Conservation (phyloP, 257 asterid genomes). For the Schizonepeta tenuifolia region DNA sequence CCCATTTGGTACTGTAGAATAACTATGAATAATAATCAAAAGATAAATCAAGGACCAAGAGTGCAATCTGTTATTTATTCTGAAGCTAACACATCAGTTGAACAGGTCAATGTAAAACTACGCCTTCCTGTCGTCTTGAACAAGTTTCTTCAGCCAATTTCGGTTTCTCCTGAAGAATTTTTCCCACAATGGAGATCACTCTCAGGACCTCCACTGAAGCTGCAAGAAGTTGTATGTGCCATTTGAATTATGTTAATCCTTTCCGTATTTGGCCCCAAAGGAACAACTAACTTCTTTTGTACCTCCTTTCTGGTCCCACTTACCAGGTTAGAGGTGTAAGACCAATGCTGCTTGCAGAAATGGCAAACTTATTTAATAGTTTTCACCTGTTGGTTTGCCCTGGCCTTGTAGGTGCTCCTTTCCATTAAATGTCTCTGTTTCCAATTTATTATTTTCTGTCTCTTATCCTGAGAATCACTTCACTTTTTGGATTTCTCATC, state of each 20-base stretch:
- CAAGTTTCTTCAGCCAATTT: conserved; percentile 82
- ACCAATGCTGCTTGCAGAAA: conserved; percentile 79
- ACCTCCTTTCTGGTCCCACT: conserved; percentile 35
- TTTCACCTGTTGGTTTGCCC: conserved; percentile 70
- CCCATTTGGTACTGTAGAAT: conserved; percentile 57
- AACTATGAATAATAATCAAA: conserved; percentile 21
- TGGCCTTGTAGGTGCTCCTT: conserved; percentile 70
- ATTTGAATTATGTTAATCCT: conserved; percentile 12
- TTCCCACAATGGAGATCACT: conserved; percentile 97
- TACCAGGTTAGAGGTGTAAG: conserved; percentile 90
- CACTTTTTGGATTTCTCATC: conserved; percentile 30
- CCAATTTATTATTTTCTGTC: conserved; percentile 20
- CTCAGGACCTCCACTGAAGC: conserved; percentile 93
- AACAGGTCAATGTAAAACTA: conserved; percentile 86
- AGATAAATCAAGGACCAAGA: conserved; percentile 16
- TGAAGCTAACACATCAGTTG: conserved; percentile 37
- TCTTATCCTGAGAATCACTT: conserved; percentile 16
- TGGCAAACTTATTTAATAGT: conserved; percentile 75
- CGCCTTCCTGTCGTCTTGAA: conserved; percentile 88
- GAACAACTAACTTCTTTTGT: conserved; percentile 19
- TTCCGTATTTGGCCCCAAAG: neutral
- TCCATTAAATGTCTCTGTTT: conserved; percentile 20
- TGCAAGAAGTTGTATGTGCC: conserved; percentile 91
- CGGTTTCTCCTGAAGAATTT: conserved; percentile 83
- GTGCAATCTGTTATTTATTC: conserved; percentile 16